These are phyloP conservation scores for Candida tetrigidarum DNA, from an alignment of 1,139 yeast species.

Conservation along the genomic window DNA sequence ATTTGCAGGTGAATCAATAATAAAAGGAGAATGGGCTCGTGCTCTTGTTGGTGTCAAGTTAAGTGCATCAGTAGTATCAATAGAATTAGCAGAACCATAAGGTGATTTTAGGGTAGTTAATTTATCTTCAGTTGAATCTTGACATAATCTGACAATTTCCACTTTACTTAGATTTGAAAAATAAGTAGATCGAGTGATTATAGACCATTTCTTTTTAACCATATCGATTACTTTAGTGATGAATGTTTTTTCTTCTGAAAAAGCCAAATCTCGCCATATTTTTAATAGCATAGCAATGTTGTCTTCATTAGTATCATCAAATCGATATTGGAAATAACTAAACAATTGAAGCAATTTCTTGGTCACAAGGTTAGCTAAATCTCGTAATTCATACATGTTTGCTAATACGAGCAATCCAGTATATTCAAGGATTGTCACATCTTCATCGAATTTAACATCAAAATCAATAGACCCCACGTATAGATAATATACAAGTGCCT, in stretches of 20 bases:
- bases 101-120: background rate
- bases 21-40: slow-evolving; percentile 32
- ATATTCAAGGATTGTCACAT: slow-evolving; percentile 30
- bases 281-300: slow-evolving; percentile 28
- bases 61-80: slow-evolving; percentile 8
- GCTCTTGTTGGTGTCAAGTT: slow-evolving; percentile 26
- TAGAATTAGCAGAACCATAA: background rate
- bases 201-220: slow-evolving; percentile 53
- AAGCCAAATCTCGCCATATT: slow-evolving; percentile 51
- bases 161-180: slow-evolving; percentile 48
- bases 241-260: slow-evolving; percentile 46
- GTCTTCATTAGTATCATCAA: slow-evolving; percentile 21
- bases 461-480: slow-evolving; percentile 50
- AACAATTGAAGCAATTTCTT: slow-evolving; percentile 32
- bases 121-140: slow-evolving; percentile 29
- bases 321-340: slow-evolving; percentile 18
- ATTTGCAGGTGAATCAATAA: slow-evolving; percentile 20
- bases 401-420: slow-evolving; percentile 54
- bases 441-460: slow-evolving; percentile 23
- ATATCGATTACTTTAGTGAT: slow-evolving; percentile 41
- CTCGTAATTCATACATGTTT: slow-evolving; percentile 54
- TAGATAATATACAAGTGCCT: slow-evolving; percentile 49
- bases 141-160: slow-evolving; percentile 48
- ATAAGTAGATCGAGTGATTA: slow-evolving; percentile 45
- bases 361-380: slow-evolving; percentile 45